Evolutionary conservation across 495 filamentous ascomycete species (phyloP).

Genomic region (Choiromyces venosus): DNA sequence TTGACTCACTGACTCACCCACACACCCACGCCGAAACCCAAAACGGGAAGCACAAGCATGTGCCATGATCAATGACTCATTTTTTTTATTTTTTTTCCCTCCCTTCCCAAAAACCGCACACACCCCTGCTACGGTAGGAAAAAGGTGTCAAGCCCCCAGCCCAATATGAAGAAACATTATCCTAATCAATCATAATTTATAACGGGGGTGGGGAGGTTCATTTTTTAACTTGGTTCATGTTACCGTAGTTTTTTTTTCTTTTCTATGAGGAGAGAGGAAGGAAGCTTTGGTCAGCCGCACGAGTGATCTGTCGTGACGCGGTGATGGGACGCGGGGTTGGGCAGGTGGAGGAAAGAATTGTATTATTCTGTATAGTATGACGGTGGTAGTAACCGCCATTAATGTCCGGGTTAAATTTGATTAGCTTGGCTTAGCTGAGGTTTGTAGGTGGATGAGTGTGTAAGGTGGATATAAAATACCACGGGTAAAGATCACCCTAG

Average conservation of each 20-base stretch:
- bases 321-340: not conserved
- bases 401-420: not conserved
- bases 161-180: not conserved
- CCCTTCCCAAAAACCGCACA: not conserved
- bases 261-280: not conserved
- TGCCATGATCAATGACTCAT: constrained; percentile 3
- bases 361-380: no score
- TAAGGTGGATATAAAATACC: not conserved
- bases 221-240: not conserved
- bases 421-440: not conserved
- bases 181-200: not conserved
- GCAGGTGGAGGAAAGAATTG: not conserved
- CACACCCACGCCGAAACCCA: not conserved
- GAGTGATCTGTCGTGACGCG: not conserved
- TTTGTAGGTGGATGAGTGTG: not conserved
- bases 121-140: not conserved
- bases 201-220: not conserved
- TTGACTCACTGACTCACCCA: constrained; percentile 1
- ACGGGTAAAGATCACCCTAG: not conserved
- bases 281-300: not conserved
- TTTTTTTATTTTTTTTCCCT: no score
- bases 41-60: not conserved
- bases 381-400: not conserved
- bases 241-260: not conserved
- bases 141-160: not conserved